phyloP scores from a whole-genome alignment of 176 grass and related monocot species.

The Oropetium thomaeum region DNA sequence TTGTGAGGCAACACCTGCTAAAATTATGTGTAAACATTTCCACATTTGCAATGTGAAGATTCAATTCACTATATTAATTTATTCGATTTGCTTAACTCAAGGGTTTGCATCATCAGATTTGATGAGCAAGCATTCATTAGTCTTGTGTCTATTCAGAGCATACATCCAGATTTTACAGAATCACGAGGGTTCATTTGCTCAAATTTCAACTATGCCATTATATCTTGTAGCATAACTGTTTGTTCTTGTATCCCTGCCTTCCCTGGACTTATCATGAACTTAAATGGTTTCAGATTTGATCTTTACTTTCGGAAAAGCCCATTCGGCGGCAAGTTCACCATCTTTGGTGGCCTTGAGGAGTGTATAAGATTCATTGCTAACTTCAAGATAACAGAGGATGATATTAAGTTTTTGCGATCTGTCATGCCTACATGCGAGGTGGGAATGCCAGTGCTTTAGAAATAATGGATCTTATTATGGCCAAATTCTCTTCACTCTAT shows the following conservation, averaged over 20 bases:
- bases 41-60: not conserved
- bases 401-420: slow-evolving; percentile 71
- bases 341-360: slow-evolving; percentile 95
- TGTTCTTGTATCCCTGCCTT: too few species aligned
- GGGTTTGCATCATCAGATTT: not conserved
- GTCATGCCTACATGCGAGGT: slow-evolving; percentile 83
- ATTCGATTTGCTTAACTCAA: not conserved
- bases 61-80: not conserved
- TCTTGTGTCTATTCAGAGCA: not conserved
- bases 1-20: not conserved
- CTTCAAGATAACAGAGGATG: slow-evolving; percentile 75
- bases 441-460: not conserved
- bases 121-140: not conserved
- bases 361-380: slow-evolving; percentile 92
- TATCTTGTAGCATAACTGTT: too few species aligned
- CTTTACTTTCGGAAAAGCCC: slow-evolving; percentile 93
- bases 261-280: not conserved
- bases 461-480: slow-evolving; percentile 6
- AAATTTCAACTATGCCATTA: too few species aligned
- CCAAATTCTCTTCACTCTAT: not conserved
- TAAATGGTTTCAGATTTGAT: slow-evolving; percentile 71
- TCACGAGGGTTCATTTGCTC: not conserved
- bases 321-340: slow-evolving; percentile 86
- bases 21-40: not conserved
- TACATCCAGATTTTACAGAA: not conserved